phyloP scores from a whole-genome alignment of 768 basidiomycete species.

The Hydnum rufescens region DNA sequence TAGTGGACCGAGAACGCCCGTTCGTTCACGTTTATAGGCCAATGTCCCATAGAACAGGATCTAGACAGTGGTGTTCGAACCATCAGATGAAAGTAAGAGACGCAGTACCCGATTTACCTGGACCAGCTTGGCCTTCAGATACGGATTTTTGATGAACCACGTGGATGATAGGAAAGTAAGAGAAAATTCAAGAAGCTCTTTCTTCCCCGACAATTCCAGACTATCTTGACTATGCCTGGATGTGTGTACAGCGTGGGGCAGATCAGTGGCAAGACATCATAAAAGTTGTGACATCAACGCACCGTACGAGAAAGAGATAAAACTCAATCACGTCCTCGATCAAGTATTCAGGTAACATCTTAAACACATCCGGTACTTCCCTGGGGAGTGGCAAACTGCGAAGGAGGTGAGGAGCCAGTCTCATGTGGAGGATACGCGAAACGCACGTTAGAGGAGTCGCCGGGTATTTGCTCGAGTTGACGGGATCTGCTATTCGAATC shows the following conservation, averaged over 20 bases:
- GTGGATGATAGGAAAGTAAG: slow-evolving; percentile 85
- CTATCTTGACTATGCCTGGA: slow-evolving; percentile 49
- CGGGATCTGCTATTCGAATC: slow-evolving; percentile 73
- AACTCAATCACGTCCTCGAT: slow-evolving; percentile 89
- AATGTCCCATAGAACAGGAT: slow-evolving; percentile 56
- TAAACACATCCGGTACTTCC: slow-evolving; percentile 70
- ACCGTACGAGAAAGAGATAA: slow-evolving; percentile 68
- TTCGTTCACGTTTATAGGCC: slow-evolving; percentile 36
- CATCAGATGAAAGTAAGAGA: neutral
- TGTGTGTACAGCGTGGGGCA: neutral
- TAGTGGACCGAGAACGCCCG: slow-evolving; percentile 61
- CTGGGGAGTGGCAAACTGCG: slow-evolving; percentile 63
- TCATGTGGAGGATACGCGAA: neutral
- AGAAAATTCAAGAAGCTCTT: slow-evolving; percentile 68
- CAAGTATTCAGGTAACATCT: slow-evolving; percentile 81
- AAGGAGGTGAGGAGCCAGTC: neutral
- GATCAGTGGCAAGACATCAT: no score
- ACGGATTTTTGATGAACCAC: slow-evolving; percentile 98
- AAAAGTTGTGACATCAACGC: slow-evolving; percentile 13
- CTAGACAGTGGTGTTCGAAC: slow-evolving; percentile 18
- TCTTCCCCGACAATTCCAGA: slow-evolving; percentile 67
- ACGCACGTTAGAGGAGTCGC: neutral
- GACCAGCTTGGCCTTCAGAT: slow-evolving; percentile 89
- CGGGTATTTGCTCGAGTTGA: slow-evolving; percentile 58
- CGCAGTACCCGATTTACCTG: slow-evolving; percentile 40